Percentiles rank a stretch among this genome's conserved stretches.
These are phyloP conservation scores for Mentha longifolia DNA, from an alignment of 257 asterid species.

Conservation along the genomic window DNA sequence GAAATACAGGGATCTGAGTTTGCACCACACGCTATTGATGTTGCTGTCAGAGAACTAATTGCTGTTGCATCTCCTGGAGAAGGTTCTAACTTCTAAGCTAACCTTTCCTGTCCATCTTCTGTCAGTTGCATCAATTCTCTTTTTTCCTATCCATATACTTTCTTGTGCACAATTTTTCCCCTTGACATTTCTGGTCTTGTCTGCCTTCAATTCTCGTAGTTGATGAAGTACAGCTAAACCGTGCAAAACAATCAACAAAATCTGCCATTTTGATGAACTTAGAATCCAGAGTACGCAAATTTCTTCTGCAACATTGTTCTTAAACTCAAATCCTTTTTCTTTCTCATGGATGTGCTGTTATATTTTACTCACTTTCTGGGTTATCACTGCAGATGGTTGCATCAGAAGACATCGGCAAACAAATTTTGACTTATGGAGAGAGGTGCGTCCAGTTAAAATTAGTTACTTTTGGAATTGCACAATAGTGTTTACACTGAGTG, in stretches of 20 bases:
- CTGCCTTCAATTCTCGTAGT: constrained; percentile 49
- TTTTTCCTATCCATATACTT: constrained; percentile 17
- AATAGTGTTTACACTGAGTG: background rate
- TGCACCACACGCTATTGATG: constrained; percentile 68
- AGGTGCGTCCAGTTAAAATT: constrained; percentile 49
- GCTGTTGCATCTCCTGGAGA: constrained; percentile 63
- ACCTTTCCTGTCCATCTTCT: constrained; percentile 12
- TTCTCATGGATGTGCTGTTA: constrained; percentile 18
- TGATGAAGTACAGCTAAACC: constrained; percentile 64
- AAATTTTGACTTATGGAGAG: constrained; percentile 76
- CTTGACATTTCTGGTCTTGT: background rate
- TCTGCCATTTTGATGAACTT: constrained; percentile 96
- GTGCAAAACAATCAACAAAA: constrained; percentile 86
- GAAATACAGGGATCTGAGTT: constrained; percentile 68
- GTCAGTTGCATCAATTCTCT: constrained; percentile 24
- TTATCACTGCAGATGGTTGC: constrained; percentile 64
- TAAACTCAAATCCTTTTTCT: background rate
- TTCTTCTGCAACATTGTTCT: constrained; percentile 1
- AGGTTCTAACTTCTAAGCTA: constrained; percentile 50
- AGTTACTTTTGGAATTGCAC: constrained; percentile 4
- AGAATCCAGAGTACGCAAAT: constrained; percentile 80
- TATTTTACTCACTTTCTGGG: constrained; percentile 15
- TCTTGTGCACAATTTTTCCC: background rate
- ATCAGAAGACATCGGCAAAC: constrained; percentile 93
- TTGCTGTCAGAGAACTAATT: constrained; percentile 71